These are phyloP conservation scores for Rhizopogon salebrosus DNA, from an alignment of 768 basidiomycete species.

Conservation along the genomic window DNA sequence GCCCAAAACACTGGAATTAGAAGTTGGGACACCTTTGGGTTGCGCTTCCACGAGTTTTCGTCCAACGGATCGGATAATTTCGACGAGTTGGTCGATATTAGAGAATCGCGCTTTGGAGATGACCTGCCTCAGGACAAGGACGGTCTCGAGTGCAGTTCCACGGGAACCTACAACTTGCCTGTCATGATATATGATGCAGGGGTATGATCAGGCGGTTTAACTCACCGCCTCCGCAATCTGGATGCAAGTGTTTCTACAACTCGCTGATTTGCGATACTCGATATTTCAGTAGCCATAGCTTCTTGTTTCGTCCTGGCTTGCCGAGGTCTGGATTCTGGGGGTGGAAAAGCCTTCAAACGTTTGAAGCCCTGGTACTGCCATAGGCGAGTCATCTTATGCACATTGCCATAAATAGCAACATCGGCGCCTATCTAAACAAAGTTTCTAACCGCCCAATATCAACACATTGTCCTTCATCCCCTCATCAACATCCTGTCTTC, in stretches of 20 bases:
- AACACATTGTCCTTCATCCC: too few species aligned
- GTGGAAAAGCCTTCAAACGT: background rate
- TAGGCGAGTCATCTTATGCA: constrained; percentile 13
- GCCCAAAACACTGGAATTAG: constrained; percentile 3
- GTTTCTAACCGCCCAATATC: background rate
- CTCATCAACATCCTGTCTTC: background rate
- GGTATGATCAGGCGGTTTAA: constrained; percentile 11
- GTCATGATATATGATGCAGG: constrained; percentile 13
- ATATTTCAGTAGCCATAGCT: constrained; percentile 39
- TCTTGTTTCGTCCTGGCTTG: background rate
- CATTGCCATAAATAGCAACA: constrained; percentile 14
- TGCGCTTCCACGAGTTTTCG: constrained; percentile 82
- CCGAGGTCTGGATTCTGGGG: background rate
- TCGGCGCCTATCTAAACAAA: background rate
- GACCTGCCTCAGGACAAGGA: constrained; percentile 83
- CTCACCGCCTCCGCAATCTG: constrained; percentile 68
- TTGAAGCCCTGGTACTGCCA: background rate
- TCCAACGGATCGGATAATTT: constrained; percentile 76
- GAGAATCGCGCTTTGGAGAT: constrained; percentile 82
- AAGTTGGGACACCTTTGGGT: constrained; percentile 70
- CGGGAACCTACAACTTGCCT: constrained; percentile 93
- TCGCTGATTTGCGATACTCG: constrained; percentile 40
- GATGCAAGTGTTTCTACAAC: constrained; percentile 66
- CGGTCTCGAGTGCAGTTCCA: constrained; percentile 83
- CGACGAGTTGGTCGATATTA: constrained; percentile 80